These are phyloP conservation scores for Acanthamoeba healyi DNA, from an alignment of 208 protist species.

Conservation along the genomic window DNA sequence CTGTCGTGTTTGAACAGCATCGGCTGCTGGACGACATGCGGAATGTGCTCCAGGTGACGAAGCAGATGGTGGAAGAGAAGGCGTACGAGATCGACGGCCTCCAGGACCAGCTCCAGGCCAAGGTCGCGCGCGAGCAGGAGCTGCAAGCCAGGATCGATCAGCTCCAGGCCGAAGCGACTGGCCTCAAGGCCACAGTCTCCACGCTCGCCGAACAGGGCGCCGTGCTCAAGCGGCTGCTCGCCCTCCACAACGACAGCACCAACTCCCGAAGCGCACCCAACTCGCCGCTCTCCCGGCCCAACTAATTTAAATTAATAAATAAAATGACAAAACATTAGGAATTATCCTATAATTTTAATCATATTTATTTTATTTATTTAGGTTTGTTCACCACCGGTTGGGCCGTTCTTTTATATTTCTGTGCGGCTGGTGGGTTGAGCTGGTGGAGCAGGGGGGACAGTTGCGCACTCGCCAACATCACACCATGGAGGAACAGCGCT, in stretches of 20 bases:
- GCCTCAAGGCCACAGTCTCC: neutral
- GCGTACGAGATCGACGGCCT: constrained; percentile 1
- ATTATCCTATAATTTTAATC: neutral
- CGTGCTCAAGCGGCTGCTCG: constrained; percentile 16
- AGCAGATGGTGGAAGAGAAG: constrained; percentile 49
- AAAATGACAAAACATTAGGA: neutral
- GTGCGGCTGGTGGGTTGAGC: too few relatives aligned
- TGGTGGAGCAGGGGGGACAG: too few relatives aligned
- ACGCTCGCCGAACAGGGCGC: neutral
- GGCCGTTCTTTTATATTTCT: too few relatives aligned
- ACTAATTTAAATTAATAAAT: neutral
- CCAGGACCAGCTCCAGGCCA: neutral
- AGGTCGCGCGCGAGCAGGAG: neutral
- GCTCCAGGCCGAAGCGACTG: neutral
- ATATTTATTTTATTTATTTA: too few relatives aligned
- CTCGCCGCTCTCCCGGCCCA: neutral
- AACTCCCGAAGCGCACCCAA: neutral
- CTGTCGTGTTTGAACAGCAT: neutral
- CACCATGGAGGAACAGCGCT: too few relatives aligned
- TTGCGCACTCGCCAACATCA: too few relatives aligned
- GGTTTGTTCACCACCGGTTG: too few relatives aligned
- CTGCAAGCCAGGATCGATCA: neutral
- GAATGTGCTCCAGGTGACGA: constrained; percentile 15
- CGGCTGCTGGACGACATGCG: constrained; percentile 39
- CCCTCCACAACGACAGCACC: constrained; percentile 5